phyloP scores from a whole-genome alignment of 2,329 filamentous ascomycete genomes.

The Botryotinia convoluta region DNA sequence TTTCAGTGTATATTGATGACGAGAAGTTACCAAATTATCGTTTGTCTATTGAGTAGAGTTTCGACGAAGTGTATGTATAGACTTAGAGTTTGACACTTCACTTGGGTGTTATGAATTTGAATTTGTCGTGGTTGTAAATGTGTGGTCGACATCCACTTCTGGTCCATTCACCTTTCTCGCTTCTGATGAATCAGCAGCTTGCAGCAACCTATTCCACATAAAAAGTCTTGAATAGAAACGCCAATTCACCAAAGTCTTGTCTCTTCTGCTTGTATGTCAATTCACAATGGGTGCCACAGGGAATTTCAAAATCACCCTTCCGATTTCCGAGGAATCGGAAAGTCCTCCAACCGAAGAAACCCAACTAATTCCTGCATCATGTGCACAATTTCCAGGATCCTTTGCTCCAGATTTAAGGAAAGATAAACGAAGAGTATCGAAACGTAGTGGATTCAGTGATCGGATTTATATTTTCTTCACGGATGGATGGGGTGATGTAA shows the following conservation, averaged over 20 bases:
- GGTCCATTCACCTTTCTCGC: background rate
- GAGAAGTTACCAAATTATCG: background rate
- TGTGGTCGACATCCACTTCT: background rate
- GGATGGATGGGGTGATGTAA: constrained; percentile 26
- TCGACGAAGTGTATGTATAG: background rate
- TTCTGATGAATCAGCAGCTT: constrained; percentile 1
- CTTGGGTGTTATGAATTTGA: too few relatives aligned
- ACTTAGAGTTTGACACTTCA: background rate
- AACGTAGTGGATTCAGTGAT: constrained; percentile 15
- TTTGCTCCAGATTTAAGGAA: constrained; percentile 26
- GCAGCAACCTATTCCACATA: background rate
- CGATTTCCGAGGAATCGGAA: background rate
- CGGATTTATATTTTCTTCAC: constrained; percentile 19
- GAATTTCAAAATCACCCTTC: background rate
- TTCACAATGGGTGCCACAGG: background rate
- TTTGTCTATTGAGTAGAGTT: background rate
- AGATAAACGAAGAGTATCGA: constrained; percentile 20
- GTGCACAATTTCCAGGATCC: constrained; percentile 28
- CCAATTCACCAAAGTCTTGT: background rate
- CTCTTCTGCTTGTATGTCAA: background rate
- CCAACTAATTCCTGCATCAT: constrained; percentile 16
- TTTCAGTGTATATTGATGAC: background rate
- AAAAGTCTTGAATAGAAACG: background rate
- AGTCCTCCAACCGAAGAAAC: background rate
- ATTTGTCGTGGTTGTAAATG: background rate